Percentiles rank a stretch among this genome's conserved stretches.
Conservation (phyloP, 1,284 basidiomycete species). For the Mrakiaceae sp. region DNA sequence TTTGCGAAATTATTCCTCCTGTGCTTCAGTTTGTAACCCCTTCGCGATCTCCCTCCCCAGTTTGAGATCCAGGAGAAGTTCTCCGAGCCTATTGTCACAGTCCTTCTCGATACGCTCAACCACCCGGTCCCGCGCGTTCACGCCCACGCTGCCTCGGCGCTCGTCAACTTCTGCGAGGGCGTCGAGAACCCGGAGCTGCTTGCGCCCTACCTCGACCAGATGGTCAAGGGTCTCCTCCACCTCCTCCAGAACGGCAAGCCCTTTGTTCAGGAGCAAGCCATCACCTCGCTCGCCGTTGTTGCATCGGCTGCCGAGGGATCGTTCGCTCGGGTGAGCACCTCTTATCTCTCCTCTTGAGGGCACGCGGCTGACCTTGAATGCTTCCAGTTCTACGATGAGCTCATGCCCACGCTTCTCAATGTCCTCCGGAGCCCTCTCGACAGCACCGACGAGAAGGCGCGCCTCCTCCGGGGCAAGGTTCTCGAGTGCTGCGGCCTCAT, state of each 20-base stretch:
- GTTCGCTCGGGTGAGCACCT: slow-evolving; percentile 27
- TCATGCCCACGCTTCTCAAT: slow-evolving; percentile 63
- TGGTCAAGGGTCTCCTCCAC: slow-evolving; percentile 57
- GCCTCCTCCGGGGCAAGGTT: slow-evolving; percentile 58
- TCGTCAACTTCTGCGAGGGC: slow-evolving; percentile 82
- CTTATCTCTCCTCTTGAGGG: background rate
- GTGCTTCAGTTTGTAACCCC: background rate
- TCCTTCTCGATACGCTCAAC: slow-evolving; percentile 11
- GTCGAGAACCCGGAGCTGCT: slow-evolving; percentile 57
- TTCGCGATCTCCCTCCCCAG: background rate
- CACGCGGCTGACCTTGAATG: background rate
- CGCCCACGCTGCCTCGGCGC: slow-evolving; percentile 65
- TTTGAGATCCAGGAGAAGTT: slow-evolving; percentile 3
- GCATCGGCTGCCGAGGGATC: slow-evolving; percentile 60
- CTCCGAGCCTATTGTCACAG: slow-evolving; percentile 1
- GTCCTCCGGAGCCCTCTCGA: slow-evolving; percentile 42
- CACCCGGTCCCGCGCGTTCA: slow-evolving; percentile 48
- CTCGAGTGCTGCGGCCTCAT: slow-evolving; percentile 78
- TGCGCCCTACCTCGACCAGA: slow-evolving; percentile 56
- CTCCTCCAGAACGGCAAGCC: slow-evolving; percentile 38
- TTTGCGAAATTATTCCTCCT: background rate
- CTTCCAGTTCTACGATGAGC: slow-evolving; percentile 54
- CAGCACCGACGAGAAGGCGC: slow-evolving; percentile 43
- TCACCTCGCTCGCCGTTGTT: slow-evolving; percentile 53
- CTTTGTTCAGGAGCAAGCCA: background rate